Evolutionary conservation across 768 basidiomycete species (phyloP).

Genomic region (Rhizopogon rudus): DNA sequence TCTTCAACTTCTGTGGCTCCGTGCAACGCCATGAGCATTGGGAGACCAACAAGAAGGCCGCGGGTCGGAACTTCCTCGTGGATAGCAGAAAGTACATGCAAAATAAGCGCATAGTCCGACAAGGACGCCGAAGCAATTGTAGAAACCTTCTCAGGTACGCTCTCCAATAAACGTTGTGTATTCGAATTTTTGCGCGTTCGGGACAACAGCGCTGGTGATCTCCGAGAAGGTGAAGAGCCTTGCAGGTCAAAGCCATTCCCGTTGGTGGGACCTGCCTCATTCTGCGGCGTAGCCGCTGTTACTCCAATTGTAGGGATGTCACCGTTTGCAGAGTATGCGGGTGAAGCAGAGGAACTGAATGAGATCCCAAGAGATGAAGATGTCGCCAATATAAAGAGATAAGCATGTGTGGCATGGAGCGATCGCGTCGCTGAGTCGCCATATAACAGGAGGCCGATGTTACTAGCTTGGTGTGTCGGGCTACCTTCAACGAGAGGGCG

Average conservation of each 20-base stretch:
- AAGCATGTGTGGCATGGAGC: slow-evolving; percentile 76
- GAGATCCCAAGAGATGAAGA: slow-evolving; percentile 55
- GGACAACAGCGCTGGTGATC: slow-evolving; percentile 43
- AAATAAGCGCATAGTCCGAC: slow-evolving; percentile 71
- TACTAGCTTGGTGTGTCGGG: slow-evolving; percentile 40
- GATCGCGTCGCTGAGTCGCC: slow-evolving; percentile 67
- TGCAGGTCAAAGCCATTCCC: slow-evolving; percentile 14
- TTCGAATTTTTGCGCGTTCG: slow-evolving; percentile 56
- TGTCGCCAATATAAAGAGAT: slow-evolving; percentile 74
- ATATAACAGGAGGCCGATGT: slow-evolving; percentile 42
- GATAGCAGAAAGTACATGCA: slow-evolving; percentile 60
- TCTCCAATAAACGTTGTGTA: slow-evolving; percentile 47
- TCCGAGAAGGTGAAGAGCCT: slow-evolving; percentile 34
- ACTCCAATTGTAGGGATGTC: slow-evolving; percentile 24
- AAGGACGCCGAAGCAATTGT: slow-evolving; percentile 50
- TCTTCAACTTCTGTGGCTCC: slow-evolving; percentile 41
- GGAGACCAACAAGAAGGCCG: slow-evolving; percentile 70
- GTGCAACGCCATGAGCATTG: slow-evolving; percentile 82
- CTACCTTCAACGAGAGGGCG: slow-evolving; percentile 43
- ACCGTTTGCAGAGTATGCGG: slow-evolving; percentile 32
- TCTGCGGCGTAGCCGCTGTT: slow-evolving; percentile 29
- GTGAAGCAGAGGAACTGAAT: slow-evolving; percentile 34
- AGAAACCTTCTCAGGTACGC: slow-evolving; percentile 38
- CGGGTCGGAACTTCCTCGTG: slow-evolving; percentile 73
- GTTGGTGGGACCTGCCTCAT: slow-evolving; percentile 17